These are phyloP conservation scores for Zygoascus flipseniorum DNA, from an alignment of 805 yeast genomes.

Conservation along the genomic window DNA sequence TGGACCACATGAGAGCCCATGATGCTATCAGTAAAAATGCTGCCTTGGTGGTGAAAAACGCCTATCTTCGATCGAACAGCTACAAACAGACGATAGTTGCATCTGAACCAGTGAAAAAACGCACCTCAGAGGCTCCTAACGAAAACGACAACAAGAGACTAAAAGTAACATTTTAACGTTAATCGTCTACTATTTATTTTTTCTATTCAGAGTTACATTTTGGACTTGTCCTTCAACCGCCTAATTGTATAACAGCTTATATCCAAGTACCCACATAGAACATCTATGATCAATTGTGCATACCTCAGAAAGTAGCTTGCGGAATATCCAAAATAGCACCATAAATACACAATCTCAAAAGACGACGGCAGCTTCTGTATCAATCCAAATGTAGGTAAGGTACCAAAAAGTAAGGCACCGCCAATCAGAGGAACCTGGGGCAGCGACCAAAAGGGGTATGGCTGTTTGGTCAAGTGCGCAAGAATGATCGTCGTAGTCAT, in stretches of 20 bases:
- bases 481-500: conserved; percentile 52
- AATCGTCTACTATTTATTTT: neutral
- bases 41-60: conserved; percentile 57
- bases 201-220: neutral
- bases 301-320: conserved; percentile 57
- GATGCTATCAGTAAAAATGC: conserved; percentile 54
- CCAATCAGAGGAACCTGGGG: conserved; percentile 43
- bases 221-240: neutral
- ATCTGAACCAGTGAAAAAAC: neutral
- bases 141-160: conserved; percentile 2
- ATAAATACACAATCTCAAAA: conserved; percentile 35
- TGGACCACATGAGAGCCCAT: conserved; percentile 53
- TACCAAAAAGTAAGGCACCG: conserved; percentile 30
- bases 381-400: conserved; percentile 46
- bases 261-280: conserved; percentile 73
- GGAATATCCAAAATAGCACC: conserved; percentile 55
- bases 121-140: neutral
- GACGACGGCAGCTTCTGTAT: conserved; percentile 20
- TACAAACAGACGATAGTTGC: conserved; percentile 56
- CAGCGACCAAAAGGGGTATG: conserved; percentile 65
- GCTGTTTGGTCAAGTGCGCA: conserved; percentile 77
- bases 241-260: conserved; percentile 56
- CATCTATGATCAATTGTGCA: conserved; percentile 67
- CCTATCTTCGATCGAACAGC: conserved; percentile 62
- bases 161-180: neutral